Evolutionary conservation across 495 filamentous ascomycete species (phyloP).

Genomic region (Aspergillus nidulans): DNA sequence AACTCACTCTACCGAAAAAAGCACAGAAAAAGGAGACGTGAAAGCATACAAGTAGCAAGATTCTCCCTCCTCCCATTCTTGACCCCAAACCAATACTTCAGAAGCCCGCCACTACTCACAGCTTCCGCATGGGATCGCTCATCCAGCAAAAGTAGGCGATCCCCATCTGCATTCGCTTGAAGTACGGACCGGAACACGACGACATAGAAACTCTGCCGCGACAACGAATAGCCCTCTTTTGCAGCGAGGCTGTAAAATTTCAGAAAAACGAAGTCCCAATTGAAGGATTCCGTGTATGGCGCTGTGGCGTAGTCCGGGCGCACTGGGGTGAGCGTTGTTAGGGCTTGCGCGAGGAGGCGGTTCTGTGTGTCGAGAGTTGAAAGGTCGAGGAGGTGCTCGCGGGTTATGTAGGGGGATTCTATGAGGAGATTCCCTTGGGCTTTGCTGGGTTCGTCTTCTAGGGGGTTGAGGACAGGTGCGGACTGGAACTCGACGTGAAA

Average conservation of each 20-base stretch:
- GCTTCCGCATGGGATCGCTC: conserved; percentile 74
- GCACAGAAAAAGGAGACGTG: neutral
- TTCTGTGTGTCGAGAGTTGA: conserved; percentile 56
- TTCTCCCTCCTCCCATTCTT: conserved; percentile 62
- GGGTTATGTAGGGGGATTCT: conserved; percentile 68
- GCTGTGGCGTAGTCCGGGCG: conserved; percentile 73
- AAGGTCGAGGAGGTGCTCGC: conserved; percentile 67
- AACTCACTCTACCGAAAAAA: no score
- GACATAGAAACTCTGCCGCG: conserved; percentile 65
- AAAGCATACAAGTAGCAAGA: conserved; percentile 62
- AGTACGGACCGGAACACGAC: conserved; percentile 77
- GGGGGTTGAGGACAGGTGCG: neutral
- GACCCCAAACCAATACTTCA: conserved; percentile 84
- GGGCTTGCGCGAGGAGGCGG: conserved; percentile 64
- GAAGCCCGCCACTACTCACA: conserved; percentile 68
- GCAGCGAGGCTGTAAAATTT: conserved; percentile 41
- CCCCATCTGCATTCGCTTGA: conserved; percentile 53
- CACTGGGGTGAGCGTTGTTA: conserved; percentile 57
- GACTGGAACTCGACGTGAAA: neutral
- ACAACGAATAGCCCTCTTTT: conserved; percentile 53
- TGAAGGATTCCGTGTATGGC: conserved; percentile 69
- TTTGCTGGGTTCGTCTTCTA: neutral
- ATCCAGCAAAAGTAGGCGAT: conserved; percentile 63
- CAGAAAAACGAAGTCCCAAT: conserved; percentile 63
- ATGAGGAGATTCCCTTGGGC: conserved; percentile 38